Evolutionary conservation across 805 yeast genomes (phyloP).

Genomic region (Cyberlindnera mrakii): DNA sequence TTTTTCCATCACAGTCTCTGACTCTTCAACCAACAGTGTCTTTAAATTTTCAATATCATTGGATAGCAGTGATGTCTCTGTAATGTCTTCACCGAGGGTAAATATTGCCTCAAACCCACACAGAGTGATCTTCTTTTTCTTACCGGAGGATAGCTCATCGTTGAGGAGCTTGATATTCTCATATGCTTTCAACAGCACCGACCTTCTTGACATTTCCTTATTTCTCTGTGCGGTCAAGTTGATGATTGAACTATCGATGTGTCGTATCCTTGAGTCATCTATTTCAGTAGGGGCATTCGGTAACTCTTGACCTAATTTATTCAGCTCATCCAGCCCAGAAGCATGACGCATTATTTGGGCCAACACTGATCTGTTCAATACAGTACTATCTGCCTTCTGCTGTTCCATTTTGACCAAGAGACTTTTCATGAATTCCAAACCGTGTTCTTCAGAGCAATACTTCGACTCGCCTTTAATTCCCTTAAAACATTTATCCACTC

Average conservation of each 20-base stretch:
- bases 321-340: conserved; percentile 16
- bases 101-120: conserved; percentile 45
- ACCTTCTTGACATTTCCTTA: conserved; percentile 9
- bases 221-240: not conserved
- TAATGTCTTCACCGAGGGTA: conserved; percentile 1
- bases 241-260: not conserved
- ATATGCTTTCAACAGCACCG: conserved; percentile 16
- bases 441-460: conserved; percentile 75
- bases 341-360: conserved; percentile 10
- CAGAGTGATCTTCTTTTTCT: conserved; percentile 37
- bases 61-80: conserved; percentile 18
- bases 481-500: conserved; percentile 48
- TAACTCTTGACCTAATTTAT: conserved; percentile 30
- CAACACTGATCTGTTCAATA: conserved; percentile 6
- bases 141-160: conserved; percentile 16
- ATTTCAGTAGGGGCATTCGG: conserved; percentile 34
- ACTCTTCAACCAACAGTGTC: conserved; percentile 1
- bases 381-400: not conserved
- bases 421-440: conserved; percentile 26
- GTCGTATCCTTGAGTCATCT: conserved; percentile 10
- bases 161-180: conserved; percentile 23
- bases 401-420: conserved; percentile 1
- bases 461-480: conserved; percentile 52
- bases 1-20: not conserved
- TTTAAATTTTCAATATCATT: conserved; percentile 7